Evolutionary conservation across 768 basidiomycete species (phyloP), one percentile per base, ranked within the genome.

Genomic region (Lactarius sp.): DNA sequence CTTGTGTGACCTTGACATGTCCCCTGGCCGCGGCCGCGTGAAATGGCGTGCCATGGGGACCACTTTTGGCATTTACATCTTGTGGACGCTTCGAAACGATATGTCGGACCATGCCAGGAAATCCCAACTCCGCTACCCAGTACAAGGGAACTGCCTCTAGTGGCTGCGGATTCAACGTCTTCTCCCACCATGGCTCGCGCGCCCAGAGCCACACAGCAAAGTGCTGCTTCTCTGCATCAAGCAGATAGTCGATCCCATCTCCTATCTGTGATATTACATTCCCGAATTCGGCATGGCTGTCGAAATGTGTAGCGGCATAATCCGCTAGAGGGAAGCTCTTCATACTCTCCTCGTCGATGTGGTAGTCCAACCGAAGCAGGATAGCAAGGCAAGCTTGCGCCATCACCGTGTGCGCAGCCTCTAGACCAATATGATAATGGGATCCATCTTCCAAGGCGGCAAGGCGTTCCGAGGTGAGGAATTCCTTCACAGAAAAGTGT

Each of bases 401-500:
- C n/a, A 61, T n/a, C 16, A 42, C 27, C 7, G 20, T 8, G 16
- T 60, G 59, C 0, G 59, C 41, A 27, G 59, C 16, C 13, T 42
- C 37, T 6, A 27, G 2, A 13, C 0, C 13, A 27, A 53, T 27
- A 46, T 36, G 16, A 52, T 47, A 20, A 16, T 39, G 16, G 31
- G 13, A 16, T 22, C 37, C 20, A 9, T 13, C 7, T 14, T 16
- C 16, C n/a, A 47, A 47, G 5, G 44, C 8, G 2, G 57, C 20
- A 18, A 59, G 57, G 20, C 46, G 59, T 31, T 52, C 51, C 27
- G 59, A 60, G 5, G 51, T 60, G 12, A 60, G 34, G 13, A 33
- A 60, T 7, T 60, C 51, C 33, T 60, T 52, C 14, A 60, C 59
- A 1, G 50, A 60, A 33, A 60, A 52, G 41, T 60, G 59, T 0